Evolutionary conservation across 2,329 filamentous ascomycete genomes (phyloP).

Genomic region (Fusarium sp.): DNA sequence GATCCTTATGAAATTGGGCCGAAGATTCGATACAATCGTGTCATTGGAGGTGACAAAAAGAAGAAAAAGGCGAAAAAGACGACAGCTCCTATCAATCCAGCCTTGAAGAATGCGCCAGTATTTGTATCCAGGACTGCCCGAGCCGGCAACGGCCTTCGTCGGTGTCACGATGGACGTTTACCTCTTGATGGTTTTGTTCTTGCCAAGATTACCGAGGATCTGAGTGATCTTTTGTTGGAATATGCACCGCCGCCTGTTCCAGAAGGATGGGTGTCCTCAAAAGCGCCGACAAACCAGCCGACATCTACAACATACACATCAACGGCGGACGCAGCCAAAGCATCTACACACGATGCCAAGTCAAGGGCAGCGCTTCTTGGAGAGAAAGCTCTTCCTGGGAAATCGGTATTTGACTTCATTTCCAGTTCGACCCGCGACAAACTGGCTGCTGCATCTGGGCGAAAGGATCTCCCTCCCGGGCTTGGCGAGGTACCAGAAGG

Average conservation of each 20-base stretch:
- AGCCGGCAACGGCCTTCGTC: slow-evolving; percentile 53
- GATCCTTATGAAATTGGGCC: slow-evolving; percentile 94
- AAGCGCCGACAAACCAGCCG: slow-evolving; percentile 44
- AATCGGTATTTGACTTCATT: slow-evolving; percentile 96
- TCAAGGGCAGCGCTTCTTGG: slow-evolving; percentile 83
- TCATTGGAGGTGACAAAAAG: slow-evolving; percentile 84
- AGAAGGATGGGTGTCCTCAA: slow-evolving; percentile 76
- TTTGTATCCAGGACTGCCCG: slow-evolving; percentile 73
- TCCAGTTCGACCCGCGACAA: slow-evolving; percentile 80
- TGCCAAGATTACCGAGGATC: slow-evolving; percentile 60
- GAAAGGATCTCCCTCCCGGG: slow-evolving; percentile 79
- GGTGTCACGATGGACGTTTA: slow-evolving; percentile 85
- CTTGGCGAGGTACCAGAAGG: slow-evolving; percentile 77
- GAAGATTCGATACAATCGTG: slow-evolving; percentile 85
- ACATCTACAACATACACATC: slow-evolving; percentile 63
- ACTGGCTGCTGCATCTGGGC: slow-evolving; percentile 80
- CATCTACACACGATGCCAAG: slow-evolving; percentile 79
- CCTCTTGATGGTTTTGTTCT: slow-evolving; percentile 85
- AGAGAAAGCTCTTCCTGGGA: slow-evolving; percentile 81
- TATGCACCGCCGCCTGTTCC: slow-evolving; percentile 77
- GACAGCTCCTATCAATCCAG: slow-evolving; percentile 68
- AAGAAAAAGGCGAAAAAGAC: slow-evolving; percentile 73
- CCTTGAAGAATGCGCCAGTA: slow-evolving; percentile 73
- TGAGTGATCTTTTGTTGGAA: slow-evolving; percentile 43
- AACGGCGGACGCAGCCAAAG: slow-evolving; percentile 80